Percentiles rank a stretch among this genome's conserved stretches.
Evolutionary conservation across 371 early-diverging fungal genomes (phyloP).

Genomic region (Mortierella sp.): DNA sequence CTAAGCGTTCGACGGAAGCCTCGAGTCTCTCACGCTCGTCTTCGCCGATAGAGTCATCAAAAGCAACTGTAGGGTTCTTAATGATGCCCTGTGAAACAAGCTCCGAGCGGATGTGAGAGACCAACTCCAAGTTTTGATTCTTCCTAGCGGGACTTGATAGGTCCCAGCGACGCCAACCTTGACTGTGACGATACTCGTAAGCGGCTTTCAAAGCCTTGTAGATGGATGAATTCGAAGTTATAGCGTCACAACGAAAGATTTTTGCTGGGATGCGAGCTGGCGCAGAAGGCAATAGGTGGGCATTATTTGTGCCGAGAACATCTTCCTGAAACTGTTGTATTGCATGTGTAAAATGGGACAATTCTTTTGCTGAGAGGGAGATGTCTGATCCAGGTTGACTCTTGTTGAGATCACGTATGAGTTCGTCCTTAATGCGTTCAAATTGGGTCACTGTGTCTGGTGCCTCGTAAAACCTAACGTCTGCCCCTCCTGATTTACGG

Average conservation of each 20-base stretch:
- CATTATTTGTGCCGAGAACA: conserved; percentile 61
- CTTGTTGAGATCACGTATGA: conserved; percentile 59
- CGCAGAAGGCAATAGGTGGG: conserved; percentile 31
- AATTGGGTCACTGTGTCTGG: conserved; percentile 61
- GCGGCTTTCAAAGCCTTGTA: conserved; percentile 66
- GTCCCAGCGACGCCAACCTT: conserved; percentile 70
- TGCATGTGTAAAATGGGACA: conserved; percentile 65
- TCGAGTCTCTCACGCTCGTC: conserved; percentile 61
- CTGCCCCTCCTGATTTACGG: conserved; percentile 55
- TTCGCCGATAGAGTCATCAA: conserved; percentile 61
- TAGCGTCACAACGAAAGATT: conserved; percentile 64
- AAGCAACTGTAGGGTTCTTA: conserved; percentile 62
- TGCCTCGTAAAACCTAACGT: conserved; percentile 60
- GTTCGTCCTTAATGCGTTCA: conserved; percentile 56
- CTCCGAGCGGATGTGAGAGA: conserved; percentile 61
- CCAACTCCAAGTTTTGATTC: conserved; percentile 61
- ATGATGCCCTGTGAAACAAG: conserved; percentile 59
- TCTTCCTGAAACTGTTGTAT: conserved; percentile 78
- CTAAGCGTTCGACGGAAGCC: conserved; percentile 58
- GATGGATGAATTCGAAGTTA: conserved; percentile 57
- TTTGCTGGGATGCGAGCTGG: conserved; percentile 72
- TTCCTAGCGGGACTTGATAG: conserved; percentile 60
- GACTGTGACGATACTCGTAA: conserved; percentile 62
- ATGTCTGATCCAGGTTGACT: conserved; percentile 57
- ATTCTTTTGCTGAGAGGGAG: conserved; percentile 63